These are phyloP conservation scores for Papilionanthe hybrid DNA, from an alignment of 116 monocot species.

Conservation along the genomic window DNA sequence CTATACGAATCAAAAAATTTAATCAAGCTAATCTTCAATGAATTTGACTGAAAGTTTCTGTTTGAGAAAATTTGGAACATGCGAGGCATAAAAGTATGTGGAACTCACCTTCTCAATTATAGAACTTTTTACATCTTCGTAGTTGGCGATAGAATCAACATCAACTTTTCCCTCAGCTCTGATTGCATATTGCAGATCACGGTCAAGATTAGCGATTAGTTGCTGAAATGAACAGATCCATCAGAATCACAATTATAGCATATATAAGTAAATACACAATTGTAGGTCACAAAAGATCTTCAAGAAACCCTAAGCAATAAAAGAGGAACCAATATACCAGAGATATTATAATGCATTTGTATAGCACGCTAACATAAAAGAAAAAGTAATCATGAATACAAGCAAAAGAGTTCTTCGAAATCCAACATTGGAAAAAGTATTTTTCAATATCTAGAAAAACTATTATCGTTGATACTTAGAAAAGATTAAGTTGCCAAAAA, in stretches of 20 bases:
- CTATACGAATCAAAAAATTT: constrained; percentile 1
- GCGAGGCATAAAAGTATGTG: neutral
- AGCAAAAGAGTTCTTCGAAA: too few species aligned
- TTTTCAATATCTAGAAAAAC: too few species aligned
- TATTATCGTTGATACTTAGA: too few species aligned
- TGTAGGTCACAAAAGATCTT: neutral
- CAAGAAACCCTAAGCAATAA: neutral
- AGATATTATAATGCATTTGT: neutral
- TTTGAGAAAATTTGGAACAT: neutral
- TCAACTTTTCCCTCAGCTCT: constrained; percentile 89
- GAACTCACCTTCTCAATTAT: constrained; percentile 69
- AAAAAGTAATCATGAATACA: too few species aligned
- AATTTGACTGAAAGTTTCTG: neutral
- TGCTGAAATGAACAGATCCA: constrained; percentile 39
- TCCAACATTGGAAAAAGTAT: too few species aligned
- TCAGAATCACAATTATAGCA: constrained; percentile 13
- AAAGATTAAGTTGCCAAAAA: too few species aligned
- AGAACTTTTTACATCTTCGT: constrained; percentile 88
- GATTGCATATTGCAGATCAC: constrained; percentile 95
- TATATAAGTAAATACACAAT: neutral
- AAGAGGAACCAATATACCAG: neutral
- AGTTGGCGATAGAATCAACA: constrained; percentile 66
- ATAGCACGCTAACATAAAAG: neutral
- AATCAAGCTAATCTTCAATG: neutral
- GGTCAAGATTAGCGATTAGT: constrained; percentile 90